Conservation (phyloP, 1,284 basidiomycete species). For the Pseudozyma sp. region DNA sequence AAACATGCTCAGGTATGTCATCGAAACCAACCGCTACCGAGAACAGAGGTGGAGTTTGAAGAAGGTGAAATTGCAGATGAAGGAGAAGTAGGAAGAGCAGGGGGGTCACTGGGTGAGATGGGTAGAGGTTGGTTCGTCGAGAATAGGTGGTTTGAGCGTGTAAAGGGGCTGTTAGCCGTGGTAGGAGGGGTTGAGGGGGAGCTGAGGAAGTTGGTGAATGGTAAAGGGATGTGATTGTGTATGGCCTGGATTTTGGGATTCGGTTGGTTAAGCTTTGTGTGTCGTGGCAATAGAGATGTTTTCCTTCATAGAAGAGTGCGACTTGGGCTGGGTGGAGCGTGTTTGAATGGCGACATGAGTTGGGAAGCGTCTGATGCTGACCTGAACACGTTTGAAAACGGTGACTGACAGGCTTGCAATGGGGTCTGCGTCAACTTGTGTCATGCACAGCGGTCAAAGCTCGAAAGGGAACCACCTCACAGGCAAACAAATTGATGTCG, state of each 20-base stretch:
- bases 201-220: constrained; percentile 18
- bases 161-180: constrained; percentile 15
- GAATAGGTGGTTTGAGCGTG: constrained; percentile 27
- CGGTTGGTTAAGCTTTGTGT: neutral
- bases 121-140: constrained; percentile 31
- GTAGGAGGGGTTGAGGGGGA: constrained; percentile 21
- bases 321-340: no score
- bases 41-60: neutral
- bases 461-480: no score
- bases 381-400: no score
- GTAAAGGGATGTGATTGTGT: constrained; percentile 3
- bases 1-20: constrained; percentile 50
- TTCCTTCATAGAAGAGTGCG: no score
- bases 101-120: constrained; percentile 10
- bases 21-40: neutral
- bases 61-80: neutral
- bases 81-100: no score
- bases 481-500: no score
- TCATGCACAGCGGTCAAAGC: no score
- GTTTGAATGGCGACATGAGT: no score
- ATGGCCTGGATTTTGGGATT: neutral
- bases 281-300: neutral
- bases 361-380: no score
- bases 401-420: no score
- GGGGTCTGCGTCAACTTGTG: no score